Evolutionary conservation across 2,329 filamentous ascomycete species (phyloP).

Genomic region (Alternaria longipes): DNA sequence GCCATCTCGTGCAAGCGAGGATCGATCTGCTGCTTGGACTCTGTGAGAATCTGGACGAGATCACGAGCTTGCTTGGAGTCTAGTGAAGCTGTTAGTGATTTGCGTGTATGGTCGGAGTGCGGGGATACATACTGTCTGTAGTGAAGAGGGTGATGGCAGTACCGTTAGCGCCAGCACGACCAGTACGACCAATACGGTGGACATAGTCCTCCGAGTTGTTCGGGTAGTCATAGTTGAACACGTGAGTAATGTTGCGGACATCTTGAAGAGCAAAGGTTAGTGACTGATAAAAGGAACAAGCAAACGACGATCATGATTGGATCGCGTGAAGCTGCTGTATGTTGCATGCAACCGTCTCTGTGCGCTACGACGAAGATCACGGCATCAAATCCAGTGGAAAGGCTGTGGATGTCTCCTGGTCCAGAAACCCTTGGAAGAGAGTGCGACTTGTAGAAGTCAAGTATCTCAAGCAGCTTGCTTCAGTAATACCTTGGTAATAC

Average conservation of each 20-base stretch:
- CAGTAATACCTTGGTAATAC: constrained; percentile 71
- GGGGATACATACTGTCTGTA: constrained; percentile 85
- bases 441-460: constrained; percentile 79
- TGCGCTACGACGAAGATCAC: constrained; percentile 58
- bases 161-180: constrained; percentile 82
- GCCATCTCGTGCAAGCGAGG: constrained; percentile 95
- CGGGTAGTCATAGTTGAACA: constrained; percentile 99
- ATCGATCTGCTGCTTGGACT: constrained; percentile 98
- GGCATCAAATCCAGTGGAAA: constrained; percentile 56
- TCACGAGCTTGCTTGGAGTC: constrained; percentile 81
- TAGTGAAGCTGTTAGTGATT: constrained; percentile 47
- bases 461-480: constrained; percentile 75
- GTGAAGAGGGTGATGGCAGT: constrained; percentile 99
- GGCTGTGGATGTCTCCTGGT: constrained; percentile 68
- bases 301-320: constrained; percentile 63
- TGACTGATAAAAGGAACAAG: constrained; percentile 60
- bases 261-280: constrained; percentile 91
- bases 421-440: constrained; percentile 72
- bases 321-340: constrained; percentile 66
- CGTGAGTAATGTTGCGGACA: constrained; percentile 99
- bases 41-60: constrained; percentile 88
- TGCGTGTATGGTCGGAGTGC: neutral
- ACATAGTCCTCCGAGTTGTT: constrained; percentile 83
- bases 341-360: constrained; percentile 66
- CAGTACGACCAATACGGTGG: constrained; percentile 74